These are phyloP conservation scores for Cicer arietinum DNA, from an alignment of 306 rosid genomes.

Conservation along the genomic window DNA sequence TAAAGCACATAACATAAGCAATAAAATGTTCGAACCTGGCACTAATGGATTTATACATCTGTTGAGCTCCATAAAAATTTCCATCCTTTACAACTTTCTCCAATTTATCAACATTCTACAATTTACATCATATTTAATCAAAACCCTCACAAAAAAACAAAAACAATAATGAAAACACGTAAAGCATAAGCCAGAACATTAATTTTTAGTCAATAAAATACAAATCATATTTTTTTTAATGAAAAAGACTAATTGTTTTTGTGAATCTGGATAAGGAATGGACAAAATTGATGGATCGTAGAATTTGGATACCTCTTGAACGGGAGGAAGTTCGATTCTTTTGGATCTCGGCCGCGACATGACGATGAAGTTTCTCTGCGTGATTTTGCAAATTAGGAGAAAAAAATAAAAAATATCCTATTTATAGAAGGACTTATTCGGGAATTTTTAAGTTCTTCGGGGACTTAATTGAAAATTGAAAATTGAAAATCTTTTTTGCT, in stretches of 20 bases:
- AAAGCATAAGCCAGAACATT: constrained; percentile 2
- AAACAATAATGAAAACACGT: constrained; percentile 7
- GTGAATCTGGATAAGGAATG: constrained; percentile 21
- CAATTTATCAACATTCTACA: constrained; percentile 87
- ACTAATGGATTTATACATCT: constrained; percentile 90
- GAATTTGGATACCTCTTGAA: constrained; percentile 56
- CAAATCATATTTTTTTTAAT: neutral
- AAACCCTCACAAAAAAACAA: constrained; percentile 27
- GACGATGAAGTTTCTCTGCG: constrained; percentile 35
- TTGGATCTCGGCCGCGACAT: constrained; percentile 79
- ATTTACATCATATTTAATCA: neutral
- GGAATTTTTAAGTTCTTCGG: neutral
- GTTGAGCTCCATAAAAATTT: constrained; percentile 93
- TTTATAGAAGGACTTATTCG: constrained; percentile 13
- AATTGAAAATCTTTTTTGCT: neutral
- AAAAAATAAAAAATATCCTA: neutral
- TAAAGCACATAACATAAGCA: neutral
- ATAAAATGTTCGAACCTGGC: constrained; percentile 63
- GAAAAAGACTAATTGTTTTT: neutral
- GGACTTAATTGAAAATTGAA: constrained; percentile 46
- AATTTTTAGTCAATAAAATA: neutral
- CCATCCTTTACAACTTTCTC: constrained; percentile 74
- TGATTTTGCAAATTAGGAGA: constrained; percentile 14
- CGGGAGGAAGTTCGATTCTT: constrained; percentile 79
- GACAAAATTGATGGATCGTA: neutral